These are phyloP conservation scores for Rhynchosporium secalis DNA, from an alignment of 2,329 filamentous ascomycete species.

Conservation along the genomic window DNA sequence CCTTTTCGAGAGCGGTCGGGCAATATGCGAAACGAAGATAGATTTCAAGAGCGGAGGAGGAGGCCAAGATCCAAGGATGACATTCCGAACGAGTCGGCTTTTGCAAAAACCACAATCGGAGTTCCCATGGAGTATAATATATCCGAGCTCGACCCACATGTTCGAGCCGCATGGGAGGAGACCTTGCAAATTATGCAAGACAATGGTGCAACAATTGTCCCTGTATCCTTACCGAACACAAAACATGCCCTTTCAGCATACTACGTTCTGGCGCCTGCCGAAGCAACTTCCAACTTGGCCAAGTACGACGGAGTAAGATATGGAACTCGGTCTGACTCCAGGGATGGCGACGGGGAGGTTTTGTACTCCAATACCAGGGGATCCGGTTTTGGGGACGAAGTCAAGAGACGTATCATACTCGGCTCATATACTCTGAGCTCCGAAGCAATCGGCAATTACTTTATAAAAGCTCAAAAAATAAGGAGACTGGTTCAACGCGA, in stretches of 20 bases:
- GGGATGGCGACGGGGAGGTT: constrained; percentile 59
- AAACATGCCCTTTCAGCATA: constrained; percentile 87
- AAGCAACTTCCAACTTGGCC: constrained; percentile 92
- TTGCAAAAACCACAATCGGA: constrained; percentile 47
- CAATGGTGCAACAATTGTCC: constrained; percentile 70
- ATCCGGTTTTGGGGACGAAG: constrained; percentile 77
- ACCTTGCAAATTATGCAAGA: constrained; percentile 60
- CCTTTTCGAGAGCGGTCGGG: constrained; percentile 44
- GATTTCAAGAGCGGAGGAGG: neutral
- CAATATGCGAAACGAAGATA: constrained; percentile 1
- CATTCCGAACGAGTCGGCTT: neutral
- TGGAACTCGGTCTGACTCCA: constrained; percentile 49
- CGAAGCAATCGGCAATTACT: constrained; percentile 92
- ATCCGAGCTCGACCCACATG: constrained; percentile 67
- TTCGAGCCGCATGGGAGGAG: constrained; percentile 68
- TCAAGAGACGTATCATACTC: constrained; percentile 81
- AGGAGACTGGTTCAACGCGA: constrained; percentile 81
- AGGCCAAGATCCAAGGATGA: neutral
- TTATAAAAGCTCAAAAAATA: constrained; percentile 87
- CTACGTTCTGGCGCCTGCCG: constrained; percentile 91
- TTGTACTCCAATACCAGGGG: constrained; percentile 78
- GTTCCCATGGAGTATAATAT: constrained; percentile 84
- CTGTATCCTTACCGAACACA: constrained; percentile 80
- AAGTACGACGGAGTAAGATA: constrained; percentile 98
- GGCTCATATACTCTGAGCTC: constrained; percentile 90